Base-by-base conservation (phyloP, 179 eudicot genomes). In the Dionaea muscipula region DNA sequence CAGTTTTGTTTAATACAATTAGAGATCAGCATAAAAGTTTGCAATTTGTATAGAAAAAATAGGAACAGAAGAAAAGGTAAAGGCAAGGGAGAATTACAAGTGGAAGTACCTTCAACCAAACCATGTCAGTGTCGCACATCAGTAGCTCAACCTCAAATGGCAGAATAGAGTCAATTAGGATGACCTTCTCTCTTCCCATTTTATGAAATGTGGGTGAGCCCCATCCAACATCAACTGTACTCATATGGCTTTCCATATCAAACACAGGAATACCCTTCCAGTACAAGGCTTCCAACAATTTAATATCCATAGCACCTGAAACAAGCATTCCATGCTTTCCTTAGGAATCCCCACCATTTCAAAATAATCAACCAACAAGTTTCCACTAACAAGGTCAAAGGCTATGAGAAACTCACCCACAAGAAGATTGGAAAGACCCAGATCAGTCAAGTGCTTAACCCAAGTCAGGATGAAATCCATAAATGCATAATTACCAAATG, bases 61-160 rank as follows among this genome's bases (percentile, higher is more conserved):
- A 4, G 35, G 35, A 4, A n/a, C 35, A 31, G 35, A 31, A 31
- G 35, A 31, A 31, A 31, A n/a, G n/a, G n/a, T 11, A 6, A 31
- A 31, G 35, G 35, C 35, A 31, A 31, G 10, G 35, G 35, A 31
- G 35, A 31, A 4, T 4, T 31, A 31, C 35, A 6, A 31, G 56
- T 21, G n/a, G 18, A 61, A 56, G 41, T 76, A 91, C 98, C 98
- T 87, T 91, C 64, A 91, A 74, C 96, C 98, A 91, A 61, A 87
- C 94, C 96, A 82, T 87, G 73, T 91, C 98, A 6, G 98, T 91
- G 71, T 91, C 98, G 59, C 98, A 91, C 98, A 91, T 91, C 55
- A 91, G 74, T 57, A 91, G 64, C 63, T 91, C 98, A 68, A 60
- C 84, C 33, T 96, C 98, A 75, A 68, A 87, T 35, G 94, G 94